Evolutionary conservation across 345 rosid genomes (phyloP), one percentile per base, ranked within the genome.

Genomic region (Dipteronia sinensis): DNA sequence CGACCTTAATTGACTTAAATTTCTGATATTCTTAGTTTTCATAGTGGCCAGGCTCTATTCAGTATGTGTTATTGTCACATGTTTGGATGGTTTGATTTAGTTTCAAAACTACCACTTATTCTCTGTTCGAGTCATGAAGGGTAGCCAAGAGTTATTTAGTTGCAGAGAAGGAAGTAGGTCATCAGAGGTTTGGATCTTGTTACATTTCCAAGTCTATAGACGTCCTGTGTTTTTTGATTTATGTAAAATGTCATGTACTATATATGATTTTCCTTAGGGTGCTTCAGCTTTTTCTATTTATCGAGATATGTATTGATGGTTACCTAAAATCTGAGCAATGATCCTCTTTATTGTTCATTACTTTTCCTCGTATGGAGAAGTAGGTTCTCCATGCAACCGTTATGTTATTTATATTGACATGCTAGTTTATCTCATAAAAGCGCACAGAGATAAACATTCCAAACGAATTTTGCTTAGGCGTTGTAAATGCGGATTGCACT

Each of bases 381-480:
- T 6, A 70, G 69, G 25, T 31, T 79, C 55, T 15, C 49, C 38
- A 62, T 9, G 23, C 69, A 72, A 66, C 56, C 67, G 65, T 25
- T 78, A 15, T 76, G 76, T 64, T 77, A 53, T 58, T 67, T 77
- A 47, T 59, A 69, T 75, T 83, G 82, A 79, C 82, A 34, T 75
- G 38, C 70, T 74, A 40, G 76, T 68, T 86, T 77, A 78, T 71
- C 23, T 44, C 95, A 93, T 98, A 90, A 76, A 93, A 88, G 88
- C 86, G 83, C 82, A 59, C 62, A 86, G 78, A 81, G 83, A 83
- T 82, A 90, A 89, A 80, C 86, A 80, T 71, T 80, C 65, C 12
- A 88, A 86, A 80, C 85, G 79, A 84, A 88, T 17, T 9, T 13
- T 12, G 46, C 65, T 51, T 62, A 59, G 44, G 16, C 46, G 58